Evolutionary conservation across 169 alveolate species (phyloP).

Genomic region (Plasmodium yoelii): DNA sequence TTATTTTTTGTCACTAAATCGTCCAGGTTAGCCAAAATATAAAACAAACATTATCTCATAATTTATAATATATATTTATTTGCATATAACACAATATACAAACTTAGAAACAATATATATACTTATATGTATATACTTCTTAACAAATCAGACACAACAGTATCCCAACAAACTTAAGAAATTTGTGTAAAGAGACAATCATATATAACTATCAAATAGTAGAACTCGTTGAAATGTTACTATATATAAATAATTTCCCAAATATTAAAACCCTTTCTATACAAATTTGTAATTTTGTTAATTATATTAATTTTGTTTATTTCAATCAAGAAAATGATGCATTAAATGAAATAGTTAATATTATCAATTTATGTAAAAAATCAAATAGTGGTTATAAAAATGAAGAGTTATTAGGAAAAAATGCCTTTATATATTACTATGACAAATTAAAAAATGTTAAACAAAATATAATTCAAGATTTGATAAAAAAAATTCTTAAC

Average conservation of each 20-base stretch:
- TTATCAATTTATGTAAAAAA: constrained; percentile 44
- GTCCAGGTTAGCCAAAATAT: constrained; percentile 15
- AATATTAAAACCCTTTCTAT: constrained; percentile 16
- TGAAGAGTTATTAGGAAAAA: constrained; percentile 27
- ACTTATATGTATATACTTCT: neutral
- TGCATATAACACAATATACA: neutral
- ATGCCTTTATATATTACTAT: constrained; percentile 42
- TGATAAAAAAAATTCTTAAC: constrained; percentile 46
- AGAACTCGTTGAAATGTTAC: constrained; percentile 40
- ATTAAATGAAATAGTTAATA: constrained; percentile 36
- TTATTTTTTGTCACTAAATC: constrained; percentile 59
- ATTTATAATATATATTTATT: constrained; percentile 1
- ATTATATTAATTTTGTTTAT: constrained; percentile 55
- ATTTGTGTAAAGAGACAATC: constrained; percentile 50
- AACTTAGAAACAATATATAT: neutral
- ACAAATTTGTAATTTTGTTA: constrained; percentile 45
- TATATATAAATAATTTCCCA: constrained; percentile 39
- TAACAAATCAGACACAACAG: constrained; percentile 18
- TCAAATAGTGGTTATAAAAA: constrained; percentile 6
- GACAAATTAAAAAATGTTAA: constrained; percentile 38
- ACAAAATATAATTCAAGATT: constrained; percentile 23
- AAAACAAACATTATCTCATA: no score
- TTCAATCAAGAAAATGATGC: constrained; percentile 33
- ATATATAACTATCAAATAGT: constrained; percentile 33
- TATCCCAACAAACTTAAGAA: constrained; percentile 55